These are phyloP conservation scores for Periconia sp. DNA, from an alignment of 2,329 filamentous ascomycete genomes.

Conservation along the genomic window DNA sequence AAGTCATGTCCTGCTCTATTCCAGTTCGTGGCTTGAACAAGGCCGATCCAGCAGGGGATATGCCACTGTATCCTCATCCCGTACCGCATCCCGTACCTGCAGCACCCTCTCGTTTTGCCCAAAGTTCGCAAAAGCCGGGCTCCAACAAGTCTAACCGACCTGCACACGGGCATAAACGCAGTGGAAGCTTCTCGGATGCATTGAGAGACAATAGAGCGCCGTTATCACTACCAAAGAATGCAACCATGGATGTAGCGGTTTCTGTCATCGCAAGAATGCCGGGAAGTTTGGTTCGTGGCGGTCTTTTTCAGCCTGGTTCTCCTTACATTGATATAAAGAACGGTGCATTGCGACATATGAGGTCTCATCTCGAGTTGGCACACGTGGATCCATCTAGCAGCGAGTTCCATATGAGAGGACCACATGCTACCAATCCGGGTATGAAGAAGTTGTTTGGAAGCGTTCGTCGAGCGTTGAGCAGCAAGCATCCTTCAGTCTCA, in stretches of 20 bases:
- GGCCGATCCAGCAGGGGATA: constrained; percentile 40
- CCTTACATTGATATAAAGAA: constrained; percentile 68
- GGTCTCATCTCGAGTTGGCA: constrained; percentile 36
- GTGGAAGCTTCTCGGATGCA: constrained; percentile 85
- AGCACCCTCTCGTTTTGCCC: constrained; percentile 29
- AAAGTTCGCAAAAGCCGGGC: constrained; percentile 29
- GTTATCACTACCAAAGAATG: constrained; percentile 50
- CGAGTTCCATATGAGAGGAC: constrained; percentile 24
- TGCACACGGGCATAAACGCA: constrained; percentile 69
- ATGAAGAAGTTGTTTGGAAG: constrained; percentile 87
- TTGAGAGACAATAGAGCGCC: constrained; percentile 67
- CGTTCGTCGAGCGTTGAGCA: constrained; percentile 79
- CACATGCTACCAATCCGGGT: constrained; percentile 55
- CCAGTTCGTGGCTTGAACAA: constrained; percentile 48
- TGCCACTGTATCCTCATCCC: constrained; percentile 42
- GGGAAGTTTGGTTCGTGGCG: constrained; percentile 84
- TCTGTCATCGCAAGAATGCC: constrained; percentile 68
- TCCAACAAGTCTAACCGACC: constrained; percentile 27
- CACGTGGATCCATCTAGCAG: constrained; percentile 24
- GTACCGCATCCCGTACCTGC: constrained; percentile 28
- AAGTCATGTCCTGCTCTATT: constrained; percentile 62
- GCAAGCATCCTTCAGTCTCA: constrained; percentile 42
- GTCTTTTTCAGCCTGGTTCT: constrained; percentile 78
- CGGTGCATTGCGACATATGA: constrained; percentile 29
- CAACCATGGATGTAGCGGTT: constrained; percentile 46